Base-by-base conservation (phyloP, 2,329 filamentous ascomycete species). In the Alternaria ventricosa region DNA sequence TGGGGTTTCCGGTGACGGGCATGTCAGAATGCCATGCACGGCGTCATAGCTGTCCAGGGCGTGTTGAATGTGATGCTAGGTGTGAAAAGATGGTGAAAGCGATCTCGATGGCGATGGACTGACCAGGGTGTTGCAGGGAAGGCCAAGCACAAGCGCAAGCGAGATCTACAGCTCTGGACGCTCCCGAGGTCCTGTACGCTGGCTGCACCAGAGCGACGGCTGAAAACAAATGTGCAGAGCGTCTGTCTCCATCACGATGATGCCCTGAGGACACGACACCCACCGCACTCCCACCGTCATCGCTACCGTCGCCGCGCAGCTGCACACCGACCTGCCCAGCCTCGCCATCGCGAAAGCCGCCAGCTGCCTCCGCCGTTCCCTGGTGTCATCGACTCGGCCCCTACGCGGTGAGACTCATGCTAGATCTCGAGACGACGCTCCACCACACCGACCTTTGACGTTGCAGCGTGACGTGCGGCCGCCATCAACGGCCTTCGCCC, bases 401-500 rank as follows among this genome's bases (percentile, higher is more conserved):
- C n/a, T 30, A 55, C 56, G 47, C 55, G 30, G 43, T 54, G n/a
- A 18, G 53, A 30, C 55, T 55, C 25, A 59, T 54, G 55, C 49
- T 43, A 33, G 41, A 47, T 44, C 50, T 50, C n/a, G 33, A 53
- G 45, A 63, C 57, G 30, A 57, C 53, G 41, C 44, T 61, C 41
- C 58, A 60, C 58, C 58, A 62, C 61, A 45, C 63, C 57, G 57
- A 54, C 55, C 50, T 55, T 53, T 59, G 56, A 23, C 36, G 36
- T 41, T 20, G 7, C 44, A 55, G 57, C 63, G 49, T 60, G 63
- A 71, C 60, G 55, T 33, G 66, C 49, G 64, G 57, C 64, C 57
- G 58, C 58, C 51, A 63, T 61, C 61, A 61, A 62, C 65, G 59
- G 66, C 58, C 54, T 53, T 53, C 43, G 60, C 57, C 58, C 61